Evolutionary conservation across 2,329 filamentous ascomycete species (phyloP).

Genomic region (Hymenoscyphus linearis): DNA sequence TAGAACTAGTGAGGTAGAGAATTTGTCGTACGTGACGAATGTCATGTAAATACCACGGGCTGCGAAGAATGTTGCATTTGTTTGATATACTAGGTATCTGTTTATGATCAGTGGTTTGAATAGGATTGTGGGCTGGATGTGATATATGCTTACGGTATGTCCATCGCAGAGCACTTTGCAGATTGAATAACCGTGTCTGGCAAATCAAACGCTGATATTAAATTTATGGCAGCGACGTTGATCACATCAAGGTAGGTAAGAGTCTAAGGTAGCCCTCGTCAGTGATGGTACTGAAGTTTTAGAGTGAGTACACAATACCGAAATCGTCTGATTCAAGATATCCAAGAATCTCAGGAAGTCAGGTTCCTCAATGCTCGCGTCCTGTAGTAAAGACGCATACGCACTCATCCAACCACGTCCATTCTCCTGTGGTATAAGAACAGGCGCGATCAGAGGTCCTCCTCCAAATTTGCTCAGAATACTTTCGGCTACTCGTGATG

Average conservation of each 20-base stretch:
- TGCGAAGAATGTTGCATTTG: not conserved
- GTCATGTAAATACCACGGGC: not conserved
- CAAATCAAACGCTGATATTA: not conserved
- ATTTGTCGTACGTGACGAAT: not conserved
- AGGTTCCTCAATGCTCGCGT: not conserved
- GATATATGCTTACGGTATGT: not conserved
- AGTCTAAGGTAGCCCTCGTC: not conserved
- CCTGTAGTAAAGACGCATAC: slow-evolving; percentile 2
- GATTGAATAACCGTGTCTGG: not conserved
- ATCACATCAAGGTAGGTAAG: slow-evolving; percentile 1
- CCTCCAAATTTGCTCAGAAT: not conserved
- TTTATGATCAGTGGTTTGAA: not conserved
- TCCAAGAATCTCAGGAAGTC: slow-evolving; percentile 1
- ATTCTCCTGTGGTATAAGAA: slow-evolving; percentile 2
- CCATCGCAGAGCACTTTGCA: not conserved
- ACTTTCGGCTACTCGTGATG: not conserved
- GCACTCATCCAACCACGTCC: not conserved
- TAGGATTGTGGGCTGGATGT: not conserved
- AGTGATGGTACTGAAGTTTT: not conserved
- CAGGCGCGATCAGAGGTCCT: not conserved
- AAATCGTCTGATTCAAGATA: not conserved
- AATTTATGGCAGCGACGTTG: slow-evolving; percentile 1
- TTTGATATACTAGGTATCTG: not conserved
- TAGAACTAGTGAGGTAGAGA: not conserved
- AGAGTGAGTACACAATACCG: not conserved